Evolutionary conservation across 345 rosid species (phyloP), one percentile per base, ranked within the genome.

Genomic region (Murraya paniculata): DNA sequence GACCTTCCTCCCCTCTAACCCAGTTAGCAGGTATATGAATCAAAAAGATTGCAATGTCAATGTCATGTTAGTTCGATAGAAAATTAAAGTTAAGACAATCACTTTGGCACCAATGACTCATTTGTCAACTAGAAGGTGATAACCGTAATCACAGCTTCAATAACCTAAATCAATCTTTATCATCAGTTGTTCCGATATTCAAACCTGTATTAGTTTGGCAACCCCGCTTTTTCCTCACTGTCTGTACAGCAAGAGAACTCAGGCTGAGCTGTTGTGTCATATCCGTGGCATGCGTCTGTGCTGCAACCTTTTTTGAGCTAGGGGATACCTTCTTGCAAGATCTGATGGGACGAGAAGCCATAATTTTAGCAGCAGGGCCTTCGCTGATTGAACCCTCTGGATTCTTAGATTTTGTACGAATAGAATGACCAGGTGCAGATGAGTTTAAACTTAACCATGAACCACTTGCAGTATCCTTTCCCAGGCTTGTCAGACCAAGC

Each of bases 391-490:
- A 76, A 77, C 78, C 81, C 59, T 73, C 87, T 72, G 65, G 70
- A 75, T 80, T 81, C 80, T 74, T 83, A 53, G 84, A 69, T 82
- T 85, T 89, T 56, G 56, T 67, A 55, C 67, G 68, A 59, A 81
- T 72, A 76, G 78, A 76, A 41, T 60, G 83, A 73, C 59, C 76
- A 24, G 86, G 71, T 50, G 85, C 84, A 81, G 84, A 82, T 16
- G 91, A 83, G 85, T 92, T 93, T 81, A 93, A 88, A 83, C 92
- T 95, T 84, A 93, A 83, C 97, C 97, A 92, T 67, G 97, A 90
- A 71, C 81, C 81, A 82, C 83, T 79, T 48, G 84, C 69, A 59
- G 77, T 71, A 69, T 90, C 94, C 77, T 83, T 90, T 64, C 83
- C 84, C 38, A 85, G 79, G 68, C 71, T 68, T 4, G 79, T 79